Evolutionary conservation across 148 eudicot genomes (phyloP).

Genomic region (Agrostemma githago): DNA sequence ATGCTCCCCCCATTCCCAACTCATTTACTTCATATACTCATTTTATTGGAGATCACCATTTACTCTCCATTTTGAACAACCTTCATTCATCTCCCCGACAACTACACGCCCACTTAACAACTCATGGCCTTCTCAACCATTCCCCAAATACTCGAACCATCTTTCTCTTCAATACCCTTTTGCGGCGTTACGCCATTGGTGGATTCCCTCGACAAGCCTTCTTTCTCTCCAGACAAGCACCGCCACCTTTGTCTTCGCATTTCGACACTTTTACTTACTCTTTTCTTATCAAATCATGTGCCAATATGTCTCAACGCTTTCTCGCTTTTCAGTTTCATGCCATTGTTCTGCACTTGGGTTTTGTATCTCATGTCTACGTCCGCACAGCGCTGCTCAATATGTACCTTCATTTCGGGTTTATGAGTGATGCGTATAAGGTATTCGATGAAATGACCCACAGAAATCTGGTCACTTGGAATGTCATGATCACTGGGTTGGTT

Average conservation of each 20-base stretch:
- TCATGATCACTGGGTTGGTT: constrained; percentile 51
- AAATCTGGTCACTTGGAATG: constrained; percentile 66
- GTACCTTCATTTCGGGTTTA: constrained; percentile 41
- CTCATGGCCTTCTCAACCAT: constrained; percentile 20
- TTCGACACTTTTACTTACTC: constrained; percentile 60
- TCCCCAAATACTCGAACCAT: constrained; percentile 15
- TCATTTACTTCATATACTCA: background rate
- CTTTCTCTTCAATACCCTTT: constrained; percentile 37
- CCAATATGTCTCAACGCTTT: constrained; percentile 15
- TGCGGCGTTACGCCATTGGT: constrained; percentile 47
- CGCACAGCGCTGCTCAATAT: constrained; percentile 57
- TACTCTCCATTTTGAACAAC: constrained; percentile 31
- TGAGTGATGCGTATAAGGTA: constrained; percentile 37
- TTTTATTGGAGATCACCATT: constrained; percentile 7
- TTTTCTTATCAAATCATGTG: constrained; percentile 52
- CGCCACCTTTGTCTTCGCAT: background rate
- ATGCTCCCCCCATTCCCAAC: constrained; percentile 10
- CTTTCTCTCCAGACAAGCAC: constrained; percentile 41
- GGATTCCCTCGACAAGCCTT: constrained; percentile 45
- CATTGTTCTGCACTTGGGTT: constrained; percentile 33
- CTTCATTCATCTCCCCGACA: constrained; percentile 36
- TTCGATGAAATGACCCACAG: constrained; percentile 68
- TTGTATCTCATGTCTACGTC: constrained; percentile 41
- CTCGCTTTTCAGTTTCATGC: constrained; percentile 40
- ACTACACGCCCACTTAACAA: constrained; percentile 43